Evolutionary conservation across 2,329 filamentous ascomycete genomes (phyloP), one percentile per base, ranked within the genome.

Genomic region (Botrytis medusae): DNA sequence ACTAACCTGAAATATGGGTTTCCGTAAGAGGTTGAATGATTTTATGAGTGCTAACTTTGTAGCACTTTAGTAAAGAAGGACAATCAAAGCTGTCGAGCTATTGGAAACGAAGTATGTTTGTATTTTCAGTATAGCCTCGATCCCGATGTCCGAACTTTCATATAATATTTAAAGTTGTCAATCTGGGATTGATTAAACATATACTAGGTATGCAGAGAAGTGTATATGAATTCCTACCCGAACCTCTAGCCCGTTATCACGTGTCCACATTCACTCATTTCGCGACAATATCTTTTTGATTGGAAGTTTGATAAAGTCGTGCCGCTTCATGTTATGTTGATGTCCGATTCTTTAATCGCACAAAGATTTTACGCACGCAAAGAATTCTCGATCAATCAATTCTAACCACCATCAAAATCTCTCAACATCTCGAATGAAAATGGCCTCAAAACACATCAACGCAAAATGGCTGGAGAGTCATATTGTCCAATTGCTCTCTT

Each of bases 401-500:
- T 54, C 25, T n/a, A 32, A 22, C 6, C 8, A 20, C n/a, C 8
- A 34, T 60, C 29, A 34, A 34, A 9, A 2, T 34, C 29, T 60
- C 57, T 60, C 57, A 32, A 34, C 5, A 34, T 22, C 32, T 60
- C 9, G 29, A 22, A 60, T 60, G 0, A 60, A 32, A 22, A 46
- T 64, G 62, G 42, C n/a, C 37, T 16, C 37, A 40, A 40, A 40
- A 40, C 20, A 16, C 16, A 7, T 8, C 67, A 18, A 22, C 42
- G 67, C 67, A 59, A 34, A 69, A 60, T 69, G 67, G 51, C 25
- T 34, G 8, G 37, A 64, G 8, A 16, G 16, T 37, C 22, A 51
- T 9, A 16, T 48, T 8, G n/a, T 71, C 8, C 8, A 64, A 29
- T 60, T 71, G n/a, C 59, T 71, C 25, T 42, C 60, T 29, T 71